Conservation (phyloP, 164 flowering plant species). For the Vitis vinifera region DNA sequence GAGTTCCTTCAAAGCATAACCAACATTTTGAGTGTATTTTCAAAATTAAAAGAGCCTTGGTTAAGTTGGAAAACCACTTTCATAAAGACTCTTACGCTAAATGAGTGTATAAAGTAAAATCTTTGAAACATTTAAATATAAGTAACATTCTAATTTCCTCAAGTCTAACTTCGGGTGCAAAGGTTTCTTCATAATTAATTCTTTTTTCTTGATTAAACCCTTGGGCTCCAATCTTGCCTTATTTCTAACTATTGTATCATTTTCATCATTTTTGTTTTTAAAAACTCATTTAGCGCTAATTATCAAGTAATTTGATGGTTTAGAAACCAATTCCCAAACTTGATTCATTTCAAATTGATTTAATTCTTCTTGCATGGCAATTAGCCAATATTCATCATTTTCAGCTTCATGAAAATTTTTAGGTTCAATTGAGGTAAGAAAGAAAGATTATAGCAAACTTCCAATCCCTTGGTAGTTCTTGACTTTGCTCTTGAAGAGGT, state of each 20-base stretch:
- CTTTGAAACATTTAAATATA: not conserved
- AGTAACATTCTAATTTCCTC: not conserved
- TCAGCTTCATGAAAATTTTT: not conserved
- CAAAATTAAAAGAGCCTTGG: too few relatives aligned
- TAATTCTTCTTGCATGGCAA: not conserved
- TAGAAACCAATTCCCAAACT: not conserved
- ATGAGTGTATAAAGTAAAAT: not conserved
- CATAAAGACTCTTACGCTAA: too few relatives aligned
- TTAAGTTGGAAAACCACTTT: too few relatives aligned
- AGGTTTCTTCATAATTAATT: too few relatives aligned
- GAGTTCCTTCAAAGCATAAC: too few relatives aligned
- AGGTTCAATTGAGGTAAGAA: not conserved
- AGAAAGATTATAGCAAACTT: too few relatives aligned
- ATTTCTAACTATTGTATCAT: not conserved
- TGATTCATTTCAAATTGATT: not conserved
- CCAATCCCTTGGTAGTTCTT: too few relatives aligned
- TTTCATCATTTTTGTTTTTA: not conserved
- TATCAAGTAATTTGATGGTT: not conserved
- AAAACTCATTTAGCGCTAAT: not conserved
- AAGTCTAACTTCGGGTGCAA: not conserved
- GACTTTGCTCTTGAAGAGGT: too few relatives aligned
- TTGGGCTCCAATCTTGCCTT: not conserved
- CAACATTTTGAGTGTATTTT: too few relatives aligned
- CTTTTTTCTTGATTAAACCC: too few relatives aligned
- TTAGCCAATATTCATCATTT: not conserved